Conservation (phyloP, 2,329 filamentous ascomycete genomes). For the Venturia carpophila region DNA sequence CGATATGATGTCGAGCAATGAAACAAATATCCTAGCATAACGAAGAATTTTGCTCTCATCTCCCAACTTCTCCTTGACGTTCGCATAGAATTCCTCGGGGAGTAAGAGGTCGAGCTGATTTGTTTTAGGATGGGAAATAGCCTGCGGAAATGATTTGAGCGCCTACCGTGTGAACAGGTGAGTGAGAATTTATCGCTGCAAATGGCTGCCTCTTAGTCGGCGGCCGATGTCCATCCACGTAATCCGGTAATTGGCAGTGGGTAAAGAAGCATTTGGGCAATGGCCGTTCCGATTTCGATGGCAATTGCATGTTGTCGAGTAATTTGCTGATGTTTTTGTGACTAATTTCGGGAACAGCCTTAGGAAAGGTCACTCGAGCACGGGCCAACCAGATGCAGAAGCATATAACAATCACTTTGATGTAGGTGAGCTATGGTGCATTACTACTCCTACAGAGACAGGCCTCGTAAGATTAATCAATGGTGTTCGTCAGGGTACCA, state of each 20-base stretch:
- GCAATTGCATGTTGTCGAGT: not conserved
- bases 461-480: not conserved
- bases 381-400: not conserved
- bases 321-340: not conserved
- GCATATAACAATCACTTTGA: not conserved
- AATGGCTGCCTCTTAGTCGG: constrained; percentile 72
- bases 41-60: constrained; percentile 32
- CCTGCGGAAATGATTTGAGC: not conserved
- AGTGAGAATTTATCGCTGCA: constrained; percentile 55
- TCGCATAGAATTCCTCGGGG: constrained; percentile 53
- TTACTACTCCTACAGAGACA: too few relatives aligned
- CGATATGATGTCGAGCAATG: constrained; percentile 62
- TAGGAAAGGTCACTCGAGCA: not conserved
- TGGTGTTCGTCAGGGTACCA: not conserved
- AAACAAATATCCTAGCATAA: constrained; percentile 66
- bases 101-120: constrained; percentile 61
- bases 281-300: not conserved
- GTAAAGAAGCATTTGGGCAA: constrained; percentile 64
- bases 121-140: not conserved
- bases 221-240: constrained; percentile 62
- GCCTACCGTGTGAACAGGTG: constrained; percentile 60
- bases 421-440: too few relatives aligned
- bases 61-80: constrained; percentile 47
- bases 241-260: constrained; percentile 55
- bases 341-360: not conserved